Base-by-base conservation (phyloP, 352 stramenopile genomes). In the Phytophthora vignae region DNA sequence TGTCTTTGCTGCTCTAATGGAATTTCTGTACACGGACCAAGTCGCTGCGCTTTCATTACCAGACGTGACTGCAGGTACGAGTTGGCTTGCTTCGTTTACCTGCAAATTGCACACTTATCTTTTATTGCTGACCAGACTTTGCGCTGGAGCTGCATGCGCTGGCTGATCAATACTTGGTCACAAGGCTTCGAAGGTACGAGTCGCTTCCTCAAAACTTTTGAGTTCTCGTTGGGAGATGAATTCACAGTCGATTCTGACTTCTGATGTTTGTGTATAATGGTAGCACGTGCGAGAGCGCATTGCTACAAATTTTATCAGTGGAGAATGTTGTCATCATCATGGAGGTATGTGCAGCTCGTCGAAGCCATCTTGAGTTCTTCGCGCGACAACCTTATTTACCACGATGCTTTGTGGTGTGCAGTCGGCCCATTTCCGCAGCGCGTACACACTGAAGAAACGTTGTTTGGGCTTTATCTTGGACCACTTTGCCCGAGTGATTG, bases 11-110 rank as follows among this genome's bases (percentile, higher is more conserved):
- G 85, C 86, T 22, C 74, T 98, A 50, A 82, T 98, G 49, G 91
- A 97, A 67, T 98, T 92, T 61, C 71, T 98, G 6, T 98, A 98
- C 74, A 96, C 91, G 14, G 92, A 97, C 53, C 76, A 93, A 68
- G 90, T 96, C 2, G 55, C 55, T 2, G 73, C 68, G 6, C 69
- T 96, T 6, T 19, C 67, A 36, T 67, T 66, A 52, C 50, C 57
- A 0, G 77, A 84, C 53, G 6, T 86, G 33, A 78, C 77, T 48
- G 73, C 83, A 60, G 83, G 85, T 93, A 57, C 17, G 64, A 29
- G 11, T 19, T 15, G 48, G 7, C 74, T 8, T 42, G 17, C 38
- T 21, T 17, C 1, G 15, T 8, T 17, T 10, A 59, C 15, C 9
- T 2, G 64, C 53, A 54, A 40, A 12, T 57, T 17, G 42, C 15